Evolutionary conservation across 192 early-diverging fungal species (phyloP).

Genomic region (Coemansia asiatica): DNA sequence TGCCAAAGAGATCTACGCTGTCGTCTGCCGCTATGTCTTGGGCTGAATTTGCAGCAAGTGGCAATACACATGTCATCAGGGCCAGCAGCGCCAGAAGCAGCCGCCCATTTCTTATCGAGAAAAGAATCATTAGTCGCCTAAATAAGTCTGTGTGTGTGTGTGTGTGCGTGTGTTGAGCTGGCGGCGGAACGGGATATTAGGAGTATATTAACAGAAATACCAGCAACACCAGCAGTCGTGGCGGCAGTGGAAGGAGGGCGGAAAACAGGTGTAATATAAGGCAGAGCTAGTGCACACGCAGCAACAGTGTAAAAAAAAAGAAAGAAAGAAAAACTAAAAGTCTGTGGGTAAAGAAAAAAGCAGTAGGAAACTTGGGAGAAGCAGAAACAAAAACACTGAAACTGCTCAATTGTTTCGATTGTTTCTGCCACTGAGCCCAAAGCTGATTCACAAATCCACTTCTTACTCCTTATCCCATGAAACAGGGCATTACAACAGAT

Average conservation of each 20-base stretch:
- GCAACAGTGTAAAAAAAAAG: neutral
- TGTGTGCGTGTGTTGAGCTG: neutral
- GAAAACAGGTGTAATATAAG: neutral
- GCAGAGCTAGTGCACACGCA: neutral
- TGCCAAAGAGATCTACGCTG: conserved; percentile 25
- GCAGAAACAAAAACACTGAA: neutral
- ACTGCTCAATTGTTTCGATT: neutral
- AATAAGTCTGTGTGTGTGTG: neutral
- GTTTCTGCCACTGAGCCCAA: neutral
- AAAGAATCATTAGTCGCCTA: neutral
- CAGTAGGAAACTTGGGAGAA: neutral
- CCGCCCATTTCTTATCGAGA: neutral
- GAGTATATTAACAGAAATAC: neutral
- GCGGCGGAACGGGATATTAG: neutral
- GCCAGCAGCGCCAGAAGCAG: neutral
- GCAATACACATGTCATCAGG: neutral
- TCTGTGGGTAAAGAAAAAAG: neutral
- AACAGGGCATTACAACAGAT: too few species aligned
- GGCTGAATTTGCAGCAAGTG: neutral
- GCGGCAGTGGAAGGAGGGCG: neutral
- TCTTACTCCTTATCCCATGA: too few species aligned
- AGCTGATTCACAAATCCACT: too few species aligned
- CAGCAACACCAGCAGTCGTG: too few species aligned
- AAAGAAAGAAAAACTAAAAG: neutral
- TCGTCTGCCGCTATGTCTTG: neutral